phyloP scores from a whole-genome alignment of 805 yeast species.

The Saccharomyces jurei region DNA sequence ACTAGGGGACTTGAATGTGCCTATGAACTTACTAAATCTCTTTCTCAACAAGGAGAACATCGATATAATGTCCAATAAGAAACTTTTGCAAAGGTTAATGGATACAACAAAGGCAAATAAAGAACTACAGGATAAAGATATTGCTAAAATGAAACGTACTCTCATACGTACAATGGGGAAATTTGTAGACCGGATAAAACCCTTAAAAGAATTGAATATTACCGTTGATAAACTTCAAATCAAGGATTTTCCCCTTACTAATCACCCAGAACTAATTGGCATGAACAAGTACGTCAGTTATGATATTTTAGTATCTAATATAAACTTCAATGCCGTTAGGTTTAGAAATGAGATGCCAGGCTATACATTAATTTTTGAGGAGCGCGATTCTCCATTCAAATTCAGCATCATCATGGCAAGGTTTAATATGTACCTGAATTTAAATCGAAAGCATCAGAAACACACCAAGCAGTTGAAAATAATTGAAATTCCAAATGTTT shows the following conservation, averaged over 20 bases:
- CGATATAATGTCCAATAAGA: neutral
- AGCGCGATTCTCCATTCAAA: conserved; percentile 38
- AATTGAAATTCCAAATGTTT: conserved; percentile 33
- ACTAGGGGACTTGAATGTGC: conserved; percentile 15
- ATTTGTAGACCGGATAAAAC: conserved; percentile 2
- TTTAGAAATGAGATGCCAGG: conserved; percentile 37
- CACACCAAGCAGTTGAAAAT: conserved; percentile 11
- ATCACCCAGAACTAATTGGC: conserved; percentile 13
- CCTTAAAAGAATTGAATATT: conserved; percentile 15
- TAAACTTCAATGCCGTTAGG: conserved; percentile 23
- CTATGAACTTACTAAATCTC: conserved; percentile 5
- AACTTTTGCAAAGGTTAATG: conserved; percentile 2
- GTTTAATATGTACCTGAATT: conserved; percentile 26
- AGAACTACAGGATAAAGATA: neutral
- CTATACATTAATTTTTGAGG: conserved; percentile 36
- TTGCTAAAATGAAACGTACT: conserved; percentile 1
- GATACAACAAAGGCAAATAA: neutral
- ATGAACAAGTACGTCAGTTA: conserved; percentile 18
- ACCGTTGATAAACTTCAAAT: conserved; percentile 19
- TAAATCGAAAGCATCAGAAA: conserved; percentile 10
- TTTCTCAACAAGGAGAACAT: neutral
- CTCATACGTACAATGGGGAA: conserved; percentile 3
- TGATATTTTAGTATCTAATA: conserved; percentile 18
- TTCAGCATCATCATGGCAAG: conserved; percentile 34
- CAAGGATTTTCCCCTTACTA: conserved; percentile 17